Base-by-base conservation (phyloP, 148 eudicot species). In the Nepenthes gracilis region DNA sequence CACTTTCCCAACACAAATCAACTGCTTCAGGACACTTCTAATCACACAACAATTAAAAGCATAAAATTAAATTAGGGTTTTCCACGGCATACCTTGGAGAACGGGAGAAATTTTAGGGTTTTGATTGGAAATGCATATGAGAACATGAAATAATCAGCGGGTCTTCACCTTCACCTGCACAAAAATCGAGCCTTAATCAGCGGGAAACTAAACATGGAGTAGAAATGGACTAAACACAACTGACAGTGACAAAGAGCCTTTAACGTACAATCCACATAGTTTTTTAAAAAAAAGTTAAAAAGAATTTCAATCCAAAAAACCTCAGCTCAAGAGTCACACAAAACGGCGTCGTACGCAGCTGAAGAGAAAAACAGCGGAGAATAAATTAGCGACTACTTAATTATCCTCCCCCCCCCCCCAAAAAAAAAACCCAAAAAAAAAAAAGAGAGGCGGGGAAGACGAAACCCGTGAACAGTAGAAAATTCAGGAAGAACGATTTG, bases 61-160 rank as follows among this genome's bases (percentile, higher is more conserved):
- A 45, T 47, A 64, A 64, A 58, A 68, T 55, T 13, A 68, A 43
- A 45, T 53, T 76, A 76, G 80, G 80, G 80, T 62, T 76, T 58
- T 33, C 34, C 6, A 40, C 47, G 48, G 8, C 45, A 3, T 40
- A 40, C 45, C 45, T 8, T 8, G 4, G 45, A 40, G 8, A 40
- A 40, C 8, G 23, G 23, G 23, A 23, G 6, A 60, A 40, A 43
- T 14, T 43, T 60, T 60, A 60, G 63, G 63, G 63, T 45, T 60
- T 43, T 60, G 50, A 37, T 59, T 32, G 33, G 35, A 14, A 60
- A 43, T 43, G 34, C 23, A 23, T 23, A 23, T 23, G 23, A 23
- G 43, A 2, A 38, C 51, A 58, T 37, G 47, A 10, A 60, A 45
- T 43, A 45, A 60, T 38, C 63, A n/a, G 34, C 5, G 49, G 32